phyloP scores from a whole-genome alignment of 345 rosid genomes.

The Reutealis trisperma region DNA sequence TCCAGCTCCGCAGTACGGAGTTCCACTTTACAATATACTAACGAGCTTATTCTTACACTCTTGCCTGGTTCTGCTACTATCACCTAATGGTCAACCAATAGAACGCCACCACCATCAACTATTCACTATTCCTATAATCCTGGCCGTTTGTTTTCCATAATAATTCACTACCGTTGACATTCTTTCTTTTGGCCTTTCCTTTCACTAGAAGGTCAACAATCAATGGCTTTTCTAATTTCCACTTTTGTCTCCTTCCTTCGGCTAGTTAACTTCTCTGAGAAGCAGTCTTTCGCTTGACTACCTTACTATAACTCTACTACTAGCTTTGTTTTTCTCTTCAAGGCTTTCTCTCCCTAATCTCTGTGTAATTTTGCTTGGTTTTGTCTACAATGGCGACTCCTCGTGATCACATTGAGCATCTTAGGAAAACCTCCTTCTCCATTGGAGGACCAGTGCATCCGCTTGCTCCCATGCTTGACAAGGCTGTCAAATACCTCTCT shows the following conservation, averaged over 20 bases:
- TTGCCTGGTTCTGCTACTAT: too few relatives aligned
- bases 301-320: too few relatives aligned
- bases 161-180: too few relatives aligned
- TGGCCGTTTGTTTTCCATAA: too few relatives aligned
- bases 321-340: not conserved
- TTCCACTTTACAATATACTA: too few relatives aligned
- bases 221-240: not conserved
- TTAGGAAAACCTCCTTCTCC: slow-evolving; percentile 50
- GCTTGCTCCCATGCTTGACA: slow-evolving; percentile 53
- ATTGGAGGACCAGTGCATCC: slow-evolving; percentile 61
- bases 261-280: not conserved
- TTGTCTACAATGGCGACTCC: slow-evolving; percentile 32
- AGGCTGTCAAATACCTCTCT: slow-evolving; percentile 51
- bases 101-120: too few relatives aligned
- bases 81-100: too few relatives aligned
- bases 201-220: too few relatives aligned
- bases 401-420: slow-evolving; percentile 50
- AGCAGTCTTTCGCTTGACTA: not conserved
- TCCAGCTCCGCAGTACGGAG: too few relatives aligned
- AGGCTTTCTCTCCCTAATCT: not conserved
- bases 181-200: too few relatives aligned
- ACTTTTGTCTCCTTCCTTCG: not conserved
- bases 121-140: too few relatives aligned
- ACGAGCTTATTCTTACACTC: too few relatives aligned
- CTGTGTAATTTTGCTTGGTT: not conserved